These are phyloP conservation scores for Prunus yedoensis DNA, from an alignment of 331 rosid species.

Conservation along the genomic window DNA sequence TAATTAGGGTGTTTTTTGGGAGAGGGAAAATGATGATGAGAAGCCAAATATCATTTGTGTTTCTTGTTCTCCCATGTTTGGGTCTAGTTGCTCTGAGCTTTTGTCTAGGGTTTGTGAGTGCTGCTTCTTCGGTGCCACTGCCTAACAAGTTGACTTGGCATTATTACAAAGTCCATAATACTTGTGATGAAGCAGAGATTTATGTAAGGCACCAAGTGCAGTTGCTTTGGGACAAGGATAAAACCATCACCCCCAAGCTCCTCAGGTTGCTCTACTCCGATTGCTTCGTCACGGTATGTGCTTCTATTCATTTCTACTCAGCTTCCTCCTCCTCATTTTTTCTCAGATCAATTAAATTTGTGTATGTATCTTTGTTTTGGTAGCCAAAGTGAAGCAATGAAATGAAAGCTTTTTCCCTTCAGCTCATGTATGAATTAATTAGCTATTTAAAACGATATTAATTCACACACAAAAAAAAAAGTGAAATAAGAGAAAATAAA, in stretches of 20 bases:
- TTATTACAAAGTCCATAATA: conserved; percentile 41
- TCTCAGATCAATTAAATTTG: too few species aligned
- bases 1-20: neutral
- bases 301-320: neutral
- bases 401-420: too few species aligned
- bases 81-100: conserved; percentile 30
- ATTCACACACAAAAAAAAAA: too few species aligned
- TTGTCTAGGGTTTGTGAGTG: conserved; percentile 27
- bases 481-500: too few species aligned
- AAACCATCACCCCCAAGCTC: conserved; percentile 55
- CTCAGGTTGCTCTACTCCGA: conserved; percentile 60
- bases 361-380: too few species aligned
- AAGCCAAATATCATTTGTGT: conserved; percentile 17
- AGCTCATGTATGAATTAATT: too few species aligned
- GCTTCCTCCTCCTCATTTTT: too few species aligned
- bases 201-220: conserved; percentile 55
- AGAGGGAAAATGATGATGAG: conserved; percentile 6
- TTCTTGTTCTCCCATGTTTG: conserved; percentile 12
- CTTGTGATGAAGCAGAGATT: conserved; percentile 45
- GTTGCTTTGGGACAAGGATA: conserved; percentile 35
- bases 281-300: conserved; percentile 62
- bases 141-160: conserved; percentile 48
- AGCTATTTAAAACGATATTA: too few species aligned
- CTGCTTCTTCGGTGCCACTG: conserved; percentile 22
- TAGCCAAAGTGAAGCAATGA: too few species aligned